Evolutionary conservation across 1,284 basidiomycete species (phyloP), one percentile per base, ranked within the genome.

Genomic region (Vanrija humicola): DNA sequence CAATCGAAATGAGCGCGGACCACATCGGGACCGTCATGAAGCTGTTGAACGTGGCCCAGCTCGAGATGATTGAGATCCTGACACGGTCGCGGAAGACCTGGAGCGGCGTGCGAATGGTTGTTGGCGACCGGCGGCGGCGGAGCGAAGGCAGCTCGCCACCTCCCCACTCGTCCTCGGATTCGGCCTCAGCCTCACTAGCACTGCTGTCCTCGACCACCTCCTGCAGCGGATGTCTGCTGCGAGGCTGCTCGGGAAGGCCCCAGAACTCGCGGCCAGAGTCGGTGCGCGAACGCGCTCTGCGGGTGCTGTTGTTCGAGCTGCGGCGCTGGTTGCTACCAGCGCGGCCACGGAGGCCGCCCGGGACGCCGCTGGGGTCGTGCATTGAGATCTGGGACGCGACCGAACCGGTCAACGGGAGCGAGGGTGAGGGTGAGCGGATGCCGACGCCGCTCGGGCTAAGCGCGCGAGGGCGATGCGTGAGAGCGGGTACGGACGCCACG

Each of bases 21-120:
- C 88, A 87, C 26, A 93, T 82, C 0, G 90, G 90, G 0, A 86
- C 85, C 0, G 90, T 93, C 90, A 94, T 90, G 78, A 94, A 93
- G 29, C 82, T 80, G 67, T 83, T 83, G 62, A 92, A 70, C 0
- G 77, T 77, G 15, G 69, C 6, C 59, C 59, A 61, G 15, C 28
- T 15, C n/a, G 40, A 39, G 6, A 66, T 44, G 16, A 73, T 73
- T 16, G 58, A 59, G 3, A 76, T 23, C 21, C 71, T 74, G 15
- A 39, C 15, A 15, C 44, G 39, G 42, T 21, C 38, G 26, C 18
- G 46, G 8, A 18, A 21, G 0, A 42, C 52, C 4, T 18, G 29
- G 15, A 10, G 9, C 9, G 38, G 19, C 9, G 50, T 39, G 6
- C 18, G 23, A 5, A 40, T 29, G 5, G 34, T 34, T 15, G 34